phyloP scores from a whole-genome alignment of 106 monocot species.

The Dendrobium nobile region DNA sequence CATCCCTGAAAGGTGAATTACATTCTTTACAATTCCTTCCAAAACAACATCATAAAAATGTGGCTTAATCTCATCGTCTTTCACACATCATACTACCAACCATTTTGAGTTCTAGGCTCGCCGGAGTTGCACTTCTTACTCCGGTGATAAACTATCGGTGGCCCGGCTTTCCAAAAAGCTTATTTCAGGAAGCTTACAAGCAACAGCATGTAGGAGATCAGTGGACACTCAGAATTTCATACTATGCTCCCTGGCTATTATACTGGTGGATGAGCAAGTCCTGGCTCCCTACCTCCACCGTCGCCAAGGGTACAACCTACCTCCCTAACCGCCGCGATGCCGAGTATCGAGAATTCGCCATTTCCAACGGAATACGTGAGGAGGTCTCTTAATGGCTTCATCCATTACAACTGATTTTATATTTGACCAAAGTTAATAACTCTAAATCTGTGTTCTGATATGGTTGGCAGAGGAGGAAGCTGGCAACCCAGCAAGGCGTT shows the following conservation, averaged over 20 bases:
- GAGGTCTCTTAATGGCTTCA: constrained; percentile 16
- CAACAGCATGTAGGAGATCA: constrained; percentile 49
- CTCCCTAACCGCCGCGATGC: constrained; percentile 48
- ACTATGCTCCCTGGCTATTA: constrained; percentile 60
- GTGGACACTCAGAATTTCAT: constrained; percentile 46
- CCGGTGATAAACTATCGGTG: constrained; percentile 68
- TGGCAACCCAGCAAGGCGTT: constrained; percentile 66
- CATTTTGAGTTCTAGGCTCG: constrained; percentile 20
- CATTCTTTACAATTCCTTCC: not conserved
- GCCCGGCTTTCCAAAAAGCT: constrained; percentile 40
- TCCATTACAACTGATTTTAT: too few species aligned
- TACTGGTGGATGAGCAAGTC: constrained; percentile 71
- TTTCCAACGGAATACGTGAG: constrained; percentile 13
- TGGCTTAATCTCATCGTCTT: too few species aligned
- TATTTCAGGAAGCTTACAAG: not conserved
- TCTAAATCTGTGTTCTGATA: not conserved
- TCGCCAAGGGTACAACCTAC: constrained; percentile 31
- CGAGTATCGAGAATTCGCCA: constrained; percentile 8
- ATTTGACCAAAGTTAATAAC: too few species aligned
- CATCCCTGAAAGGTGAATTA: constrained; percentile 47
- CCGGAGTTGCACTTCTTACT: constrained; percentile 46
- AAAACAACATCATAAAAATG: not conserved
- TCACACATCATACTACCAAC: too few species aligned
- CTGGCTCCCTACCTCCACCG: constrained; percentile 58
- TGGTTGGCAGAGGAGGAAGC: constrained; percentile 25